phyloP scores from a whole-genome alignment of 306 rosid genomes.

The Biancaea sappan region DNA sequence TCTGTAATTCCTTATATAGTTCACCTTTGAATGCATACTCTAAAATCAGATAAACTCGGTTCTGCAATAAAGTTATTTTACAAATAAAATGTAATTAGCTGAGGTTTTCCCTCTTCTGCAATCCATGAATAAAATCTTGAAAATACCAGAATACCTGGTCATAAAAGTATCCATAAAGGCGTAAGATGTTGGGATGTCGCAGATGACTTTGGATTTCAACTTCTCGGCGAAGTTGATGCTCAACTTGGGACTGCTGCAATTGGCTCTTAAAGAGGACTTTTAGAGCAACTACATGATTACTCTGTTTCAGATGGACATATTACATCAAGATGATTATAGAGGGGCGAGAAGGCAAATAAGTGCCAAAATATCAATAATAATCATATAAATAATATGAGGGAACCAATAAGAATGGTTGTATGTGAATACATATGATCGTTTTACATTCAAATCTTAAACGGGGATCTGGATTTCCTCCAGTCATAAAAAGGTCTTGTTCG shows the following conservation, averaged over 20 bases:
- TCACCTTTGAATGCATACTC: conserved; percentile 98
- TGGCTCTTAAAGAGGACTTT: conserved; percentile 95
- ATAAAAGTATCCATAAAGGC: conserved; percentile 91
- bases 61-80: conserved; percentile 51
- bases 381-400: background rate
- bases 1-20: conserved; percentile 92
- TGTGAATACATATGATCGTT: background rate
- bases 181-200: conserved; percentile 85
- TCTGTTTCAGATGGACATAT: conserved; percentile 55
- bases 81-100: conserved; percentile 13
- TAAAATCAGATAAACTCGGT: conserved; percentile 85
- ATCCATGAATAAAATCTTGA: background rate
- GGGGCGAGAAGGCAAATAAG: conserved; percentile 9
- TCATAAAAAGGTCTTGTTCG: too few relatives aligned
- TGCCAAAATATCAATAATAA: background rate
- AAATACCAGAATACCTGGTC: conserved; percentile 61
- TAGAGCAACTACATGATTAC: conserved; percentile 87
- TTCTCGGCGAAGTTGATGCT: conserved; percentile 93
- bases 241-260: conserved; percentile 94
- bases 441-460: background rate
- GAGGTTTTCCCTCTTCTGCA: background rate
- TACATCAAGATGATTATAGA: background rate
- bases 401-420: background rate
- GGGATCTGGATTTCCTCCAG: too few relatives aligned
- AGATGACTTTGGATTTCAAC: conserved; percentile 98